Percentiles rank a stretch among this genome's conserved stretches.
These are phyloP conservation scores for Linnemannia exigua DNA, from an alignment of 192 early-diverging fungal species.

Conservation along the genomic window DNA sequence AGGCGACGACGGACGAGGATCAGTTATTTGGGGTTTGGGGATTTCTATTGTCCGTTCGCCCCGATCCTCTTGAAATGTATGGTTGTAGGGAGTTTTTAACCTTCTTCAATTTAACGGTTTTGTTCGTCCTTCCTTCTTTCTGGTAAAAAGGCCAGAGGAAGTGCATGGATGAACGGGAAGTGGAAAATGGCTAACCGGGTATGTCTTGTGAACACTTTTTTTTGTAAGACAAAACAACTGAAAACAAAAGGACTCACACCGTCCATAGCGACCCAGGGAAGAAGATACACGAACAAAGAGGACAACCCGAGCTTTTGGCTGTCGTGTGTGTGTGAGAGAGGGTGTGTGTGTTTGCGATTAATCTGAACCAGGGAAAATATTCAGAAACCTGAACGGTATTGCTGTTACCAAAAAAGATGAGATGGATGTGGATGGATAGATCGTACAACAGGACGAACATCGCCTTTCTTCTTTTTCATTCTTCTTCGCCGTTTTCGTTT, in stretches of 20 bases:
- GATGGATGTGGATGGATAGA: neutral
- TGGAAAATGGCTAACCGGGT: conserved; percentile 2
- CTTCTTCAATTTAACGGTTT: neutral
- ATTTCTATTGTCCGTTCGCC: neutral
- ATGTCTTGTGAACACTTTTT: neutral
- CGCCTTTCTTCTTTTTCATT: neutral
- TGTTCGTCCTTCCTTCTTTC: too few relatives aligned
- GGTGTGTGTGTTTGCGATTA: too few relatives aligned
- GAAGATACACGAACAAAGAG: neutral
- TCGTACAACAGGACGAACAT: neutral
- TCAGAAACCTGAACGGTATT: neutral
- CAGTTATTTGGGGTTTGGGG: neutral
- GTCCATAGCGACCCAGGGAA: neutral
- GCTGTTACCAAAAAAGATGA: neutral
- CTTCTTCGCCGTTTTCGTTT: neutral
- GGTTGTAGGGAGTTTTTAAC: neutral
- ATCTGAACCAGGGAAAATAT: neutral
- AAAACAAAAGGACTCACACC: neutral
- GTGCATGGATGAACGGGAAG: neutral
- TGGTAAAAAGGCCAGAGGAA: too few relatives aligned
- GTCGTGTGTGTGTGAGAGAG: neutral
- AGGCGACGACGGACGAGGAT: neutral
- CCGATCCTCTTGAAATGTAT: neutral
- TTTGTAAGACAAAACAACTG: neutral
- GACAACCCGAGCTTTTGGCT: neutral